phyloP scores from a whole-genome alignment of 2,329 filamentous ascomycete species.

The Colletotrichum orchidophilum region DNA sequence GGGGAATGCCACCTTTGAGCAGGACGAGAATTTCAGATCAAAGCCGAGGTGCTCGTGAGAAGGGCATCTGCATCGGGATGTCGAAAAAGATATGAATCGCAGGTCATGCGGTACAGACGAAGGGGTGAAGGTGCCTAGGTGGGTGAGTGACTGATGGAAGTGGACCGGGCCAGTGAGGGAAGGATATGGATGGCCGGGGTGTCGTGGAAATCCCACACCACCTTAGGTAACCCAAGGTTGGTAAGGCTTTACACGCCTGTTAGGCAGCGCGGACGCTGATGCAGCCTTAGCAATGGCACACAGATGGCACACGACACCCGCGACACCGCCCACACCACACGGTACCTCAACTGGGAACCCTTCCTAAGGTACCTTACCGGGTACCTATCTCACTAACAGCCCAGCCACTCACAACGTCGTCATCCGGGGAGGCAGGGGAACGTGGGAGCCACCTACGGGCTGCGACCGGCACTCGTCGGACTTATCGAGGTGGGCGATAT shows the following conservation, averaged over 20 bases:
- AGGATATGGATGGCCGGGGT: conserved; percentile 10
- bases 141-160: conserved; percentile 8
- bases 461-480: conserved; percentile 21
- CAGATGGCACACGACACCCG: conserved; percentile 23
- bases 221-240: not conserved
- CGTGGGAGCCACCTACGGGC: conserved; percentile 2
- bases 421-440: not conserved
- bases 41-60: conserved; percentile 30
- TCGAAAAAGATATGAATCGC: conserved; percentile 24
- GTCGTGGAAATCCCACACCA: not conserved
- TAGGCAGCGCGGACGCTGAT: conserved; percentile 29
- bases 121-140: conserved; percentile 24
- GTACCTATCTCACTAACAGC: conserved; percentile 24
- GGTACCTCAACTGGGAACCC: not conserved
- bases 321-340: conserved; percentile 5
- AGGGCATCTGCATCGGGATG: conserved; percentile 25
- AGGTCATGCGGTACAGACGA: conserved; percentile 30
- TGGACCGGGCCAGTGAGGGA: conserved; percentile 14
- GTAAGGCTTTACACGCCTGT: conserved; percentile 3
- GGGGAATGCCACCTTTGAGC: not conserved
- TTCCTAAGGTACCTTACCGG: not conserved
- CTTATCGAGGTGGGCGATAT: conserved; percentile 16
- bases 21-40: conserved; percentile 2
- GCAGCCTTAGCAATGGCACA: conserved; percentile 21
- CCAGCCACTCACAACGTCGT: conserved; percentile 22